Percentiles rank a stretch among this genome's conserved stretches.
phyloP scores from a whole-genome alignment of 1,139 yeast genomes.

The Geotrichum armillariae region DNA sequence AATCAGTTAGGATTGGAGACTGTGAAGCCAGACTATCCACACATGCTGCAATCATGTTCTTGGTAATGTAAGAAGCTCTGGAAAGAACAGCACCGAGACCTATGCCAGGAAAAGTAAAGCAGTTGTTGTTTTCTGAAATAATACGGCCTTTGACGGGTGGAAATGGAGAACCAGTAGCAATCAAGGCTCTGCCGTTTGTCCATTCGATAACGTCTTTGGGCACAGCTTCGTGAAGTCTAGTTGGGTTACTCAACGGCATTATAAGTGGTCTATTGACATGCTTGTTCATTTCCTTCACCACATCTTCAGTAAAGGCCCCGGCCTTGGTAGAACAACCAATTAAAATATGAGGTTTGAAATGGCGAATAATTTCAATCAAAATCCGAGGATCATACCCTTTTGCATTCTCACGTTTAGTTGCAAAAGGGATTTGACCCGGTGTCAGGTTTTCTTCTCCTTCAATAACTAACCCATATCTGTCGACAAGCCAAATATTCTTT shows the following conservation, averaged over 20 bases:
- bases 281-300: slow-evolving; percentile 84
- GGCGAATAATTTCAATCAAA: slow-evolving; percentile 64
- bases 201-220: slow-evolving; percentile 88
- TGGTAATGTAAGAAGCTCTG: slow-evolving; percentile 76
- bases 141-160: slow-evolving; percentile 86
- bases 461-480: slow-evolving; percentile 77
- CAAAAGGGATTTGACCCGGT: slow-evolving; percentile 67
- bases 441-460: slow-evolving; percentile 45
- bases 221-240: slow-evolving; percentile 91
- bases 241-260: slow-evolving; percentile 95
- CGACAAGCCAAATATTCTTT: slow-evolving; percentile 71
- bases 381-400: slow-evolving; percentile 66
- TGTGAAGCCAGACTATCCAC: slow-evolving; percentile 83
- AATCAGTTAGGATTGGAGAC: slow-evolving; percentile 72
- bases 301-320: slow-evolving; percentile 87
- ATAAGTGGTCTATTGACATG: slow-evolving; percentile 86
- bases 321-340: slow-evolving; percentile 96
- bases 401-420: slow-evolving; percentile 58
- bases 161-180: slow-evolving; percentile 98
- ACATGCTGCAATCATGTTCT: slow-evolving; percentile 92
- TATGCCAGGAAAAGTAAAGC: slow-evolving; percentile 97
- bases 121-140: slow-evolving; percentile 92
- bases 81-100: slow-evolving; percentile 93
- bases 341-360: slow-evolving; percentile 83
- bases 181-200: slow-evolving; percentile 88